phyloP scores from a whole-genome alignment of 192 early-diverging fungal genomes.

The Phlyctochytrium arcticum region DNA sequence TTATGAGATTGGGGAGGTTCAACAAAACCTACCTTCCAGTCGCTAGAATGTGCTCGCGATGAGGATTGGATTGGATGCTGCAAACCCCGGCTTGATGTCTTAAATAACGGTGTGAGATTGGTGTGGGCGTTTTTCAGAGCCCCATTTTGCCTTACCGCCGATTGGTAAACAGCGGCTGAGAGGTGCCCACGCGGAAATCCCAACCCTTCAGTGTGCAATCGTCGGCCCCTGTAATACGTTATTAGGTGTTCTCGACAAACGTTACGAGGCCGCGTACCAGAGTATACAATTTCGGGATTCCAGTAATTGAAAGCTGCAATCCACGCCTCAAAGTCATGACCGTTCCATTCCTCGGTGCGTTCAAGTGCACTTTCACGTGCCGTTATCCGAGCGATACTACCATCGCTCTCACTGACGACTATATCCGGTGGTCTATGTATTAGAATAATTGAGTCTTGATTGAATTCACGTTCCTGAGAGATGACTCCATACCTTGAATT shows the following conservation, averaged over 20 bases:
- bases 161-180: slow-evolving; percentile 56
- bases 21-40: slow-evolving; percentile 91
- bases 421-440: no score
- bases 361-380: slow-evolving; percentile 37
- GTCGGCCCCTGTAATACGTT: slow-evolving; percentile 64
- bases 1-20: no score
- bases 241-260: not conserved
- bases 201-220: slow-evolving; percentile 83
- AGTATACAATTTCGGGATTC: slow-evolving; percentile 67
- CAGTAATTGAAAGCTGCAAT: slow-evolving; percentile 86
- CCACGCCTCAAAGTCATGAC: slow-evolving; percentile 92
- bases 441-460: no score
- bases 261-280: slow-evolving; percentile 34
- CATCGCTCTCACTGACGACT: slow-evolving; percentile 75
- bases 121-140: not conserved
- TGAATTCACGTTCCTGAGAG: no score
- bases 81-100: slow-evolving; percentile 89
- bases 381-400: slow-evolving; percentile 53
- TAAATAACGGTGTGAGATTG: not conserved
- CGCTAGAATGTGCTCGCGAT: slow-evolving; percentile 70
- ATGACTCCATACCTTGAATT: no score
- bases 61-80: slow-evolving; percentile 81
- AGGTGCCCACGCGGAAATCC: slow-evolving; percentile 66
- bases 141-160: slow-evolving; percentile 39
- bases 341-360: slow-evolving; percentile 59